Conservation (phyloP, 768 basidiomycete species). For the Ramaria sp. region DNA sequence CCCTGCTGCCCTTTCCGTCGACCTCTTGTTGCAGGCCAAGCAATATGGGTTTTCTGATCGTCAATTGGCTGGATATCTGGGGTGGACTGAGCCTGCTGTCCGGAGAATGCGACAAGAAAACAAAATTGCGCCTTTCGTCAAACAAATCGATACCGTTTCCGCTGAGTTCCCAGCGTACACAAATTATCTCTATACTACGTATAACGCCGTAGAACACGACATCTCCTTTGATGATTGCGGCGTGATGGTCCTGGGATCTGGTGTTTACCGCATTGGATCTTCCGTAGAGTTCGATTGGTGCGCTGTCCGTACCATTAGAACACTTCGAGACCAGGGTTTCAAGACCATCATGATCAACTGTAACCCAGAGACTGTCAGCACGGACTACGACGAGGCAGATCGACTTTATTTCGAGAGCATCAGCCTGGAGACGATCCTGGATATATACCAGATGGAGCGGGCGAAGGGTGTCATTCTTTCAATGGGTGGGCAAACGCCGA, state of each 20-base stretch:
- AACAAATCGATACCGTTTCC: conserved; percentile 98
- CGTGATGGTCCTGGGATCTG: conserved; percentile 95
- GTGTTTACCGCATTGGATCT: conserved; percentile 98
- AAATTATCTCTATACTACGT: conserved; percentile 97
- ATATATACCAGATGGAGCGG: conserved; percentile 88
- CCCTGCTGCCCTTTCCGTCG: conserved; percentile 49
- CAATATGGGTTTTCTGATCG: conserved; percentile 95
- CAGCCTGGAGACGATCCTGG: conserved; percentile 88
- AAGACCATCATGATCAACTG: conserved; percentile 99
- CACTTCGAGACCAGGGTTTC: conserved; percentile 83
- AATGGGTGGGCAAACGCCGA: conserved; percentile 98
- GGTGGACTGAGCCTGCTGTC: conserved; percentile 88
- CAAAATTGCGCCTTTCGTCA: conserved; percentile 81
- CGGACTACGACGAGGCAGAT: conserved; percentile 98
- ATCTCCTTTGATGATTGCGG: conserved; percentile 82
- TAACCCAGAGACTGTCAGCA: conserved; percentile 98
- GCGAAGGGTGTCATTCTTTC: conserved; percentile 89
- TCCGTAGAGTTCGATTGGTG: conserved; percentile 99
- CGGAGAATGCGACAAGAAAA: conserved; percentile 80
- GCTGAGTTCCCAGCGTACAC: conserved; percentile 98
- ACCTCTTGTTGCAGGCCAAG: conserved; percentile 71
- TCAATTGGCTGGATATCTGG: conserved; percentile 71
- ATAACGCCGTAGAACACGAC: conserved; percentile 94
- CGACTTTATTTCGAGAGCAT: conserved; percentile 99
- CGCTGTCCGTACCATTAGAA: conserved; percentile 93